A percentile compares a stretch with the other conserved stretches of the same genome.
These are phyloP conservation scores for Aspergillus funiculosus DNA, from an alignment of 495 filamentous ascomycete species.

Conservation along the genomic window DNA sequence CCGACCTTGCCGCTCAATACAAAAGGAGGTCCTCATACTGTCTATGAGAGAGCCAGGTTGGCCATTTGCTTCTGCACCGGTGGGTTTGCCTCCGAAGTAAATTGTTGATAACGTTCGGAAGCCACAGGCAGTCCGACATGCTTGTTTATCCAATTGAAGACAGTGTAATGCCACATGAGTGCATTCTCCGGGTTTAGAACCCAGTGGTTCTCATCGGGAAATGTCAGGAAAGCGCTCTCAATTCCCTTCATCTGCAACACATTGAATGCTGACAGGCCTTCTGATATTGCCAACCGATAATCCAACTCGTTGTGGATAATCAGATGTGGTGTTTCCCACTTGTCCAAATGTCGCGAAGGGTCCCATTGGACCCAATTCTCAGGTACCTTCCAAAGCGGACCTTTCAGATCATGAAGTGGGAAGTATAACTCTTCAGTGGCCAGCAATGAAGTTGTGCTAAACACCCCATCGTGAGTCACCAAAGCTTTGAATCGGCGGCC, in stretches of 20 bases:
- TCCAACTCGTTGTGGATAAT: slow-evolving; percentile 91
- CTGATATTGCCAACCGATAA: slow-evolving; percentile 76
- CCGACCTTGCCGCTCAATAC: too few species aligned
- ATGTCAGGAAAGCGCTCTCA: slow-evolving; percentile 58
- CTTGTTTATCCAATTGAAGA: slow-evolving; percentile 85
- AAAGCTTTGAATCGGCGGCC: slow-evolving; percentile 79
- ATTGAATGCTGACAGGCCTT: slow-evolving; percentile 85
- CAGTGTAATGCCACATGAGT: slow-evolving; percentile 83
- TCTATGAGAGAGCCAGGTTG: slow-evolving; percentile 20
- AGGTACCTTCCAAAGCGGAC: slow-evolving; percentile 67
- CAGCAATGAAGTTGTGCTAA: slow-evolving; percentile 69
- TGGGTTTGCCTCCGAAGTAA: slow-evolving; percentile 1
- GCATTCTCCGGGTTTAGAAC: slow-evolving; percentile 89
- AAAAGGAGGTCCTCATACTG: slow-evolving; percentile 1
- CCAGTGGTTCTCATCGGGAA: slow-evolving; percentile 85
- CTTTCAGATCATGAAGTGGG: slow-evolving; percentile 74
- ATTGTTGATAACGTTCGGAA: slow-evolving; percentile 8
- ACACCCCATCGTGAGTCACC: slow-evolving; percentile 87
- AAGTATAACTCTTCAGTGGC: slow-evolving; percentile 86
- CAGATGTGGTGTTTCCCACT: slow-evolving; percentile 83
- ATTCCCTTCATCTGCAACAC: slow-evolving; percentile 63
- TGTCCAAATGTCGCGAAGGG: slow-evolving; percentile 58
- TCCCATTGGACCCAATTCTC: slow-evolving; percentile 78
- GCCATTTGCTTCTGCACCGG: slow-evolving; percentile 19
- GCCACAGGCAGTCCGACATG: slow-evolving; percentile 53